A percentile compares a stretch with the other conserved stretches of the same genome.
These are phyloP conservation scores for Podila horticola DNA, from an alignment of 192 early-diverging fungal species.

Conservation along the genomic window DNA sequence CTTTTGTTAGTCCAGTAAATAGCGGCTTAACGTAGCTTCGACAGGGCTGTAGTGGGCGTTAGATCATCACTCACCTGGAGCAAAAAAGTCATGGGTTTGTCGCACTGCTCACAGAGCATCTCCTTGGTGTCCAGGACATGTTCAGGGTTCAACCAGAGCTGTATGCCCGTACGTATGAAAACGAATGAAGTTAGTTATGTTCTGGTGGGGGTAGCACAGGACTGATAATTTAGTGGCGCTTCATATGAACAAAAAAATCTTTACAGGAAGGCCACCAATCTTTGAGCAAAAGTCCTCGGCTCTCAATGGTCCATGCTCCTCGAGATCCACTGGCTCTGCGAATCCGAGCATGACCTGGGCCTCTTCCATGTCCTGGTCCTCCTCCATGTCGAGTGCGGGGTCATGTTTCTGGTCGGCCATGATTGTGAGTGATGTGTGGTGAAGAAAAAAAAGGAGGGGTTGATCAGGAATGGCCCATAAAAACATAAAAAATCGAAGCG, in stretches of 20 bases:
- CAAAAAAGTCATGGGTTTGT: constrained; percentile 79
- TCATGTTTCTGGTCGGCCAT: constrained; percentile 21
- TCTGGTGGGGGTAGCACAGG: not conserved
- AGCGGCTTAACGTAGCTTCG: not conserved
- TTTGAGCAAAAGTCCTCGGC: constrained; percentile 83
- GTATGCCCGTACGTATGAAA: not conserved
- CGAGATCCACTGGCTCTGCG: constrained; percentile 71
- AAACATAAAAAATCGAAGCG: not conserved
- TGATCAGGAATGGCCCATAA: not conserved
- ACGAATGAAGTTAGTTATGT: not conserved
- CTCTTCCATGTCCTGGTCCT: constrained; percentile 11
- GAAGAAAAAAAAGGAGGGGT: not conserved
- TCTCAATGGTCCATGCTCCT: constrained; percentile 59
- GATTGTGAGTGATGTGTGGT: not conserved
- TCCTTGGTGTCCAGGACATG: constrained; percentile 66
- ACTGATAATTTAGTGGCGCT: constrained; percentile 6
- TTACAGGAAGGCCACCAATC: constrained; percentile 86
- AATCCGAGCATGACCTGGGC: constrained; percentile 70
- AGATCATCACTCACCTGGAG: constrained; percentile 71
- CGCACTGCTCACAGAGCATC: constrained; percentile 78
- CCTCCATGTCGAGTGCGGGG: not conserved
- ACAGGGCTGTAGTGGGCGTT: not conserved
- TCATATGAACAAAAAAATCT: too few relatives aligned
- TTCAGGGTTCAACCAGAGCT: constrained; percentile 87
- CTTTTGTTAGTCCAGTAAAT: not conserved